phyloP scores from a whole-genome alignment of 2,329 filamentous ascomycete genomes.

The Cryphonectria nitschkei region DNA sequence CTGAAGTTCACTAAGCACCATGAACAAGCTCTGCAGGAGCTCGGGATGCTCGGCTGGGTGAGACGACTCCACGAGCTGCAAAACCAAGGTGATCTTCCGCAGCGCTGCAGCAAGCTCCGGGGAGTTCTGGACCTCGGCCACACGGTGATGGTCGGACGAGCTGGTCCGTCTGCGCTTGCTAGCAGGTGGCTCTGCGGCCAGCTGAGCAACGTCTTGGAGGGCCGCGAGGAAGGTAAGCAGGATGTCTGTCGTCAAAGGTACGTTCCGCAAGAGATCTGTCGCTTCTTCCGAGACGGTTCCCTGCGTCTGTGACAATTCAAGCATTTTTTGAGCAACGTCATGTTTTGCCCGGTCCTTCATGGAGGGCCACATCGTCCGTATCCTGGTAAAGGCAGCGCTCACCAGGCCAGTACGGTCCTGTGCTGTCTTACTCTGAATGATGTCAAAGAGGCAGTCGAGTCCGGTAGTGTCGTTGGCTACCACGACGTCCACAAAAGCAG shows the following conservation, averaged over 20 bases:
- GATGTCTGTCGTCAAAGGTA: slow-evolving; percentile 74
- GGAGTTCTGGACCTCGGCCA: slow-evolving; percentile 63
- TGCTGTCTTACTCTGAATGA: slow-evolving; percentile 47
- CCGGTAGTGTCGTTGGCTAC: slow-evolving; percentile 57
- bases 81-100: slow-evolving; percentile 79
- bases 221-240: slow-evolving; percentile 74
- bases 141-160: slow-evolving; percentile 67
- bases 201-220: slow-evolving; percentile 72
- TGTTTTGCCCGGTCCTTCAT: slow-evolving; percentile 68
- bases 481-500: slow-evolving; percentile 53
- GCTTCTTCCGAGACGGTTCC: slow-evolving; percentile 56
- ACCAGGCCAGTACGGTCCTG: slow-evolving; percentile 60
- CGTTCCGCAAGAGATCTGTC: slow-evolving; percentile 71
- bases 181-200: slow-evolving; percentile 72
- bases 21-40: slow-evolving; percentile 79
- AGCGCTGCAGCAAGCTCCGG: slow-evolving; percentile 70
- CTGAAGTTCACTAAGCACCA: slow-evolving; percentile 83
- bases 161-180: slow-evolving; percentile 82
- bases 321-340: slow-evolving; percentile 63
- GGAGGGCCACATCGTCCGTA: slow-evolving; percentile 72
- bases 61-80: slow-evolving; percentile 86
- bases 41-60: slow-evolving; percentile 74
- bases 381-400: slow-evolving; percentile 67
- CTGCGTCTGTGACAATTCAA: slow-evolving; percentile 61
- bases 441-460: slow-evolving; percentile 54